phyloP scores from a whole-genome alignment of 2,329 filamentous ascomycete genomes.

The Ophiostoma sp. region DNA sequence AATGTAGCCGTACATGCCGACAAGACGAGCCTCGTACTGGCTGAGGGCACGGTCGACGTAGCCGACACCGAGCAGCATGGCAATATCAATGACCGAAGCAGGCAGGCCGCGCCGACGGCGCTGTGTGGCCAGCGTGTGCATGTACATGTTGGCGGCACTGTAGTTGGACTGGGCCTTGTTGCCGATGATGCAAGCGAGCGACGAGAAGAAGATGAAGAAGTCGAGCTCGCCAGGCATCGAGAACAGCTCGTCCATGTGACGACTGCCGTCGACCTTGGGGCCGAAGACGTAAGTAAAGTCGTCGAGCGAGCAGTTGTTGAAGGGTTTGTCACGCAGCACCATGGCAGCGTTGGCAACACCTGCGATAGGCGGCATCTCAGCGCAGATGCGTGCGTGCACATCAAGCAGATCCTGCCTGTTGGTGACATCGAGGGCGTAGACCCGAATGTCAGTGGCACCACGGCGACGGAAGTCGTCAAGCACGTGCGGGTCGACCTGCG shows the following conservation, averaged over 20 bases:
- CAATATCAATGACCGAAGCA: slow-evolving; percentile 41
- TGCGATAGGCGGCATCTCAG: slow-evolving; percentile 42
- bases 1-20: slow-evolving; percentile 26
- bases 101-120: slow-evolving; percentile 40
- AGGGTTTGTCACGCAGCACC: slow-evolving; percentile 28
- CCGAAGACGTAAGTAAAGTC: slow-evolving; percentile 34
- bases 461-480: slow-evolving; percentile 42
- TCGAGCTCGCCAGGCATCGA: slow-evolving; percentile 29
- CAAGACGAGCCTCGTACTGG: slow-evolving; percentile 24
- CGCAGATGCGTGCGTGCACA: slow-evolving; percentile 36
- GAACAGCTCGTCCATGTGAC: slow-evolving; percentile 36
- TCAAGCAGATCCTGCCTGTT: slow-evolving; percentile 42
- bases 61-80: slow-evolving; percentile 37
- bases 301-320: slow-evolving; percentile 23
- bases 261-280: slow-evolving; percentile 38
- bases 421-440: slow-evolving; percentile 48
- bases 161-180: slow-evolving; percentile 44
- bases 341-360: slow-evolving; percentile 36
- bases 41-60: slow-evolving; percentile 26
- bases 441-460: slow-evolving; percentile 44
- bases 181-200: slow-evolving; percentile 37
- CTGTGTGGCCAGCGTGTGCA: slow-evolving; percentile 43
- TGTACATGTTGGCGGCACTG: slow-evolving; percentile 44
- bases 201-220: slow-evolving; percentile 38
- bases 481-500: slow-evolving; percentile 44